Base-by-base conservation (phyloP, 306 rosid genomes). In the Vachellia pachyceras region DNA sequence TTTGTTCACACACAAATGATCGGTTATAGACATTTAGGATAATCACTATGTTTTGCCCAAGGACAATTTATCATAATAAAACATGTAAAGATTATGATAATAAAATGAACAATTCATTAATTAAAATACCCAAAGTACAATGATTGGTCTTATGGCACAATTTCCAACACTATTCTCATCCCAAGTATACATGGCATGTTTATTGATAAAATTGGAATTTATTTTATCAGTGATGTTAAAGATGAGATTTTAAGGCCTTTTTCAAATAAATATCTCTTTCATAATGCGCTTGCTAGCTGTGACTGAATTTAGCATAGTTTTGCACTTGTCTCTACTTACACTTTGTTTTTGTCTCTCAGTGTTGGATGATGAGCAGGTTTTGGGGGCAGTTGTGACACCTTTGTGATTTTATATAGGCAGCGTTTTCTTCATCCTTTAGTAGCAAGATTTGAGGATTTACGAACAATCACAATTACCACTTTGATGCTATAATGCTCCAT, bases 131-230 rank as follows among this genome's bases (percentile, higher is more conserved):
- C n/a, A n/a, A n/a, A n/a, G n/a, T n/a, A n/a, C n/a, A n/a, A n/a
- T n/a, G n/a, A n/a, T n/a, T n/a, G n/a, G n/a, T n/a, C n/a, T n/a
- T n/a, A n/a, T n/a, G n/a, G n/a, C n/a, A n/a, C n/a, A n/a, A n/a
- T n/a, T n/a, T n/a, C n/a, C n/a, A n/a, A n/a, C n/a, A n/a, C 39
- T 69, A 36, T 40, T 83, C 57, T 68, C 72, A 66, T 77, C 79
- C 61, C 80, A 49, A 69, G 67, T 77, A 8, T 84, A 85, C 77
- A 82, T 79, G 41, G 57, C 36, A n/a, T 8, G 39, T 80, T 63
- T 65, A 22, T 47, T 80, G 45, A 13, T 80, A 35, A 35, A 72
- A 45, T 36, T 80, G 44, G 67, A 46, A 39, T 66, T 66, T 18
- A 39, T 37, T 46, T 72, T 63, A 39, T 39, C 68, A 63, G 49